Base-by-base conservation (phyloP, 2,329 filamentous ascomycete genomes). In the Pyricularia grisea region DNA sequence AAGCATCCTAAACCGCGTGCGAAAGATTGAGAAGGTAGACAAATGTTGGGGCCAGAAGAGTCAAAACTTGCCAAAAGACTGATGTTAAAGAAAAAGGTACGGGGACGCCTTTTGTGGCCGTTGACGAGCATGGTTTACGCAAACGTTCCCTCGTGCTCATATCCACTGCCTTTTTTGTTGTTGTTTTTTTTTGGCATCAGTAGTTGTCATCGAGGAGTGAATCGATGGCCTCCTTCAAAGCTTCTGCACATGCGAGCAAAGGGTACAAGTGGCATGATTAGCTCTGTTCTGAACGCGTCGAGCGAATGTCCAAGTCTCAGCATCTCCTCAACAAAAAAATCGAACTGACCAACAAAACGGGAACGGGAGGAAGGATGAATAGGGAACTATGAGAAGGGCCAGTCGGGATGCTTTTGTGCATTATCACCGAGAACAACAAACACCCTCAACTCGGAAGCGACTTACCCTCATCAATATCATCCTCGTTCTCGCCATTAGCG, bases 401-500 rank as follows among this genome's bases (percentile, higher is more conserved):
- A 5, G 20, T 50, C 42, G 17, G 17, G 42, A 36, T 50, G 42
- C 42, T 2, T n/a, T 7, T 50, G 20, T 50, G 5, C 42, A 11
- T 50, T 3, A 36, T 50, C 20, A 61, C 58, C n/a, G 9, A 5
- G 12, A 58, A 1, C 2, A 58, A n/a, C 4, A 58, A 58, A 58
- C 9, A 3, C 1, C 58, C 20, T 27, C 58, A 27, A 61, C 23
- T 14, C 12, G n/a, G 58, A 27, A 42, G 23, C 28, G n/a, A 68
- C 67, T 64, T 60, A 68, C 67, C 67, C 50, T 68, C 67, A 25
- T 68, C 66, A 55, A 65, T 28, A 10, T 69, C 69, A 31, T 61
- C 69, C n/a, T 67, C 67, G 30, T 30, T 31, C 36, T 61, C 67
- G 17, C 60, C 66, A 23, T 63, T 67, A 30, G 64, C 66, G 14